Percentiles rank a stretch among this genome's conserved stretches.
These are phyloP conservation scores for Metschnikowia peoriensis DNA, from an alignment of 805 yeast species.

Conservation along the genomic window DNA sequence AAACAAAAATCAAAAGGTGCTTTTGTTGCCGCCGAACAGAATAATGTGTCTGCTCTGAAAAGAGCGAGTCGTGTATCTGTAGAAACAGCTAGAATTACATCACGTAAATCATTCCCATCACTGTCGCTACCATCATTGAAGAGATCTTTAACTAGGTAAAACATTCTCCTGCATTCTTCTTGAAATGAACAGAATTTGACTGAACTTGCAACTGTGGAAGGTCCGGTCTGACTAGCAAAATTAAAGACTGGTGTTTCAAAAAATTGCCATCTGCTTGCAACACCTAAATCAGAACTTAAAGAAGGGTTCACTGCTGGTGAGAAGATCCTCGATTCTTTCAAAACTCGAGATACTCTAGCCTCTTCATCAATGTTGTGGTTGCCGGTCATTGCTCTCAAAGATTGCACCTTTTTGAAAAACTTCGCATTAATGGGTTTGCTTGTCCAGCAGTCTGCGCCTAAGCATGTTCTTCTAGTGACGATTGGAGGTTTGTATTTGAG, in stretches of 20 bases:
- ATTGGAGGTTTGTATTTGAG: constrained; percentile 28
- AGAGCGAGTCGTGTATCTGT: constrained; percentile 12
- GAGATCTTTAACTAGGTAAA: constrained; percentile 1
- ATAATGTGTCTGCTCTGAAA: constrained; percentile 13
- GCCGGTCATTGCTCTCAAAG: constrained; percentile 48
- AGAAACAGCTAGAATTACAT: constrained; percentile 13
- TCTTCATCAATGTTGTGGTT: constrained; percentile 38
- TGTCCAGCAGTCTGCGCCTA: constrained; percentile 52
- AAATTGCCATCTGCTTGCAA: constrained; percentile 34
- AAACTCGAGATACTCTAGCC: constrained; percentile 25
- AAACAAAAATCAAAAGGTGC: constrained; percentile 9
- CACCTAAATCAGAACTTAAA: constrained; percentile 25
- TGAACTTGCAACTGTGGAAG: neutral
- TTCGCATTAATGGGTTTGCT: constrained; percentile 36
- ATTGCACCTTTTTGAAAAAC: constrained; percentile 49
- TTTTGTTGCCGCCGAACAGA: constrained; percentile 14
- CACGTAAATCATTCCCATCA: neutral
- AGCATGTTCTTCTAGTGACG: constrained; percentile 21
- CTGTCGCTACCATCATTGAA: neutral
- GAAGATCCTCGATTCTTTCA: constrained; percentile 41
- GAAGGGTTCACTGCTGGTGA: constrained; percentile 12
- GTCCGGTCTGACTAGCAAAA: neutral
- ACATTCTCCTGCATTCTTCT: constrained; percentile 35
- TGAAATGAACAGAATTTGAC: constrained; percentile 26
- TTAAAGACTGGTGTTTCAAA: constrained; percentile 26